A percentile compares a stretch with the other conserved stretches of the same genome.
phyloP scores from a whole-genome alignment of 2,329 filamentous ascomycete species.

The Sarocladiaceae sp. region DNA sequence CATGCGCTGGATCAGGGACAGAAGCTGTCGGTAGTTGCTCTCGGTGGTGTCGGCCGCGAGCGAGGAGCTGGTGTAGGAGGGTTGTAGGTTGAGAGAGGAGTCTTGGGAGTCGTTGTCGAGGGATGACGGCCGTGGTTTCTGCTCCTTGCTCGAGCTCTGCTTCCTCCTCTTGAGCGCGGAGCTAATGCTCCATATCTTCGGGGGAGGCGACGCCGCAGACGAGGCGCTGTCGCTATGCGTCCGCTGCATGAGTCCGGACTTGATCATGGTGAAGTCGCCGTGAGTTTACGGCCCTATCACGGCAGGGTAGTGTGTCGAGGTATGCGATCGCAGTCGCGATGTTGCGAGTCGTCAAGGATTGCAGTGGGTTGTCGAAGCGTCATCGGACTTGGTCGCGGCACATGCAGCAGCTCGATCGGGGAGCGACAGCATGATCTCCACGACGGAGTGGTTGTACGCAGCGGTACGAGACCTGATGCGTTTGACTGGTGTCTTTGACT shows the following conservation, averaged over 20 bases:
- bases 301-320: neutral
- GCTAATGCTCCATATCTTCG: constrained; percentile 1
- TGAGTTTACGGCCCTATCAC: neutral
- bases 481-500: neutral
- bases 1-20: constrained; percentile 30
- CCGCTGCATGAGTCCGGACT: neutral
- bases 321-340: neutral
- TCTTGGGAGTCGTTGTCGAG: constrained; percentile 23
- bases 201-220: constrained; percentile 2
- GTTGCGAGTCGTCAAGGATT: neutral
- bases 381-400: neutral
- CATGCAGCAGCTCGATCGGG: neutral
- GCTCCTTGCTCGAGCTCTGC: constrained; percentile 1
- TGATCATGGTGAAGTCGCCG: neutral
- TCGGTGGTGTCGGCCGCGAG: constrained; percentile 25
- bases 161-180: neutral
- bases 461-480: neutral
- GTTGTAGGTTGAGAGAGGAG: constrained; percentile 18
- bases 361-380: neutral
- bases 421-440: constrained; percentile 1
- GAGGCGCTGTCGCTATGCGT: constrained; percentile 8
- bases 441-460: neutral
- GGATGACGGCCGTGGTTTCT: constrained; percentile 10
- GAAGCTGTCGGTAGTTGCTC: constrained; percentile 29
- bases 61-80: constrained; percentile 20